Base-by-base conservation (phyloP, 1,139 yeast genomes). In the Yamadazyma triangularis region DNA sequence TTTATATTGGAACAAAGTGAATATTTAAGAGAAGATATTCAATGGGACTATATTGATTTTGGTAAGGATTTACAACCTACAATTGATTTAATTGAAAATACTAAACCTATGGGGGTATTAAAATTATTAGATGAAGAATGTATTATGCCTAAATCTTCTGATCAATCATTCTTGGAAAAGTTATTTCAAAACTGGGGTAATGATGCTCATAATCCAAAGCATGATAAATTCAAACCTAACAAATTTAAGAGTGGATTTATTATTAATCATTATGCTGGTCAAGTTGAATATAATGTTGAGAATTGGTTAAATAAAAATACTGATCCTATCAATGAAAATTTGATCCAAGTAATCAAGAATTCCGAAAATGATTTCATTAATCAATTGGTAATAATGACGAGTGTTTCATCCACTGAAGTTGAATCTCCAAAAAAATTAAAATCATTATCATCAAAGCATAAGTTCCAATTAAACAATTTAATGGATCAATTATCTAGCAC, bases 21-120 rank as follows among this genome's bases (percentile, higher is more conserved):
- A 58, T 93, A 93, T 50, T 63, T 89, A 39, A 75, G 88, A 35
- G 98, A 93, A 59, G 86, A 88, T 43, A 91, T 93, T 35, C 89
- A 86, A 42, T 93, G 99, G 99, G 83, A 88, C 46, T 93, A 85
- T 44, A 83, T 89, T 30, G 98, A 93, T 55, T 93, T 88, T 58
- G 98, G 98, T n/a, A 86, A 82, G 41, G 97, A 93, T 54, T 65
- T 91, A 33, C 96, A 91, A 53, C 95, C 94, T 15, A 91, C 98
- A 0, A 91, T 93, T 30, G 95, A 91, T 46, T 67, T 93, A 35
- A 88, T 93, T 35, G 98, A 91, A 57, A 41, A 36, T 25, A 64
- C 70, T 2, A 77, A 74, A 46, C 95, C 94, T 5, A 73, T 88
- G 60, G 96, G 97, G 35, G 73, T 93, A n/a, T 74, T 93, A 38